Percentiles rank a stretch among this genome's conserved stretches.
phyloP scores from a whole-genome alignment of 495 filamentous ascomycete species.

The Penicillium desertorum region DNA sequence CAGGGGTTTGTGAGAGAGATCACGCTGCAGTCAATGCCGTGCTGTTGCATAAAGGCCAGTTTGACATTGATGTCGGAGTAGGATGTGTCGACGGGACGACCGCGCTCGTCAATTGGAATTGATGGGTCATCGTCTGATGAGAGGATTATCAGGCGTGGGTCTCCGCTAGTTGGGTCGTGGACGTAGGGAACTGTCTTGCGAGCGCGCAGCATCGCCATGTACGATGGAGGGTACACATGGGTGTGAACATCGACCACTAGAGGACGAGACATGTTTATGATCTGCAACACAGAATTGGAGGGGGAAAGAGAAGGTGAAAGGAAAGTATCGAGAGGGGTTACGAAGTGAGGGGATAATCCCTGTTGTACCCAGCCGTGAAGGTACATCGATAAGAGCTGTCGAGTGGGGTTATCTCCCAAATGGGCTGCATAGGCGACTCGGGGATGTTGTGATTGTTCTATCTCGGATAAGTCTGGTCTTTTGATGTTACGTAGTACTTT shows the following conservation, averaged over 20 bases:
- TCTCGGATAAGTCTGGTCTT: too few species aligned
- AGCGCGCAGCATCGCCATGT: constrained; percentile 75
- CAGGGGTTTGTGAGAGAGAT: constrained; percentile 94
- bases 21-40: constrained; percentile 78
- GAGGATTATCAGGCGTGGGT: constrained; percentile 75
- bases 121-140: constrained; percentile 58
- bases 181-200: constrained; percentile 79
- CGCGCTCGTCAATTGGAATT: constrained; percentile 52
- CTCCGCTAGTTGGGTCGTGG: constrained; percentile 58
- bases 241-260: constrained; percentile 87
- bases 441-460: too few species aligned
- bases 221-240: constrained; percentile 86
- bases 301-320: neutral
- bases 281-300: neutral
- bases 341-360: constrained; percentile 4
- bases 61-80: constrained; percentile 73
- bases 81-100: constrained; percentile 72
- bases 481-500: too few species aligned
- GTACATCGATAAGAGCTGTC: too few species aligned
- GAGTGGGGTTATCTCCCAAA: too few species aligned
- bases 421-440: too few species aligned
- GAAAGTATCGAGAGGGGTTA: neutral
- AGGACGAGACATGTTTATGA: constrained; percentile 28
- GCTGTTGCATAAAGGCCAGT: constrained; percentile 81
- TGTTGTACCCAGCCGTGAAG: too few species aligned